phyloP scores from a whole-genome alignment of 805 yeast species.

The Starmerella vaccinii region DNA sequence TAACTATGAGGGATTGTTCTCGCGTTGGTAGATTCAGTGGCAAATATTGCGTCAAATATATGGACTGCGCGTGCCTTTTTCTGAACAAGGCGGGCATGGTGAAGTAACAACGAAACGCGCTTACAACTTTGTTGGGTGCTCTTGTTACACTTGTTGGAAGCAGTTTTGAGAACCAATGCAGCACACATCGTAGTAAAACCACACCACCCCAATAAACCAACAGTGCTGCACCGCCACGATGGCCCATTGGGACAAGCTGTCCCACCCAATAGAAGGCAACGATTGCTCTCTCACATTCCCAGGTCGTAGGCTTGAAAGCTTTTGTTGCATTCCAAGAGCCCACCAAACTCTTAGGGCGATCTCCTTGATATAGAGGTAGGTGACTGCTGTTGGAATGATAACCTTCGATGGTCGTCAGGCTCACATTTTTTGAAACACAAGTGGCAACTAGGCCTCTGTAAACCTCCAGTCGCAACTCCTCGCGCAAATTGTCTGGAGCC shows the following conservation, averaged over 20 bases:
- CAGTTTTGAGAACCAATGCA: neutral
- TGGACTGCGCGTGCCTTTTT: constrained; percentile 20
- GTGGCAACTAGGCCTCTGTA: too few species aligned
- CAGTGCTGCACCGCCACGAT: neutral
- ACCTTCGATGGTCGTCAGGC: neutral
- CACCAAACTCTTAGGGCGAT: neutral
- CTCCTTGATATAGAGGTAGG: neutral
- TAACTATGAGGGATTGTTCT: constrained; percentile 33
- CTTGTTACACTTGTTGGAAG: neutral
- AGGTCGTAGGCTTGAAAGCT: neutral
- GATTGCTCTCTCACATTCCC: neutral
- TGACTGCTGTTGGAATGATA: neutral
- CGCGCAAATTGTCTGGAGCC: too few species aligned
- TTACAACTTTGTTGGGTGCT: neutral
- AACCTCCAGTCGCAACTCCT: too few species aligned
- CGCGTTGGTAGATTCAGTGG: constrained; percentile 33
- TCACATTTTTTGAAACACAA: neutral
- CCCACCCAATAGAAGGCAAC: neutral
- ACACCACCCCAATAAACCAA: neutral
- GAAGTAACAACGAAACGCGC: neutral
- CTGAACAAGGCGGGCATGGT: constrained; percentile 28
- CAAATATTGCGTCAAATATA: constrained; percentile 12
- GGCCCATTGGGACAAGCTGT: neutral
- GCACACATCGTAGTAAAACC: neutral
- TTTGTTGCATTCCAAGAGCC: neutral